phyloP scores from a whole-genome alignment of 768 basidiomycete genomes.

The Russula sp. region DNA sequence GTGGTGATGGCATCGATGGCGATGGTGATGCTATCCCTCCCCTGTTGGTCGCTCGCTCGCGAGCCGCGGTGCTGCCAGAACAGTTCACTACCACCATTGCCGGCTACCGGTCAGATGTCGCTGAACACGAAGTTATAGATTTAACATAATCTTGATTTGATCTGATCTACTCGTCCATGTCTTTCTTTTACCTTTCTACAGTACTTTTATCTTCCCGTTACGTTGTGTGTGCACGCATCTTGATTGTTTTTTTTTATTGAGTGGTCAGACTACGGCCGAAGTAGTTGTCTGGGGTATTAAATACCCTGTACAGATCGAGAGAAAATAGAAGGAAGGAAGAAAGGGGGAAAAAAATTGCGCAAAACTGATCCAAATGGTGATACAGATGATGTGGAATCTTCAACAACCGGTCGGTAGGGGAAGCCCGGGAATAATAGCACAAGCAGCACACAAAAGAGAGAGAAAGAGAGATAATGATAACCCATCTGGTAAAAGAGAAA shows the following conservation, averaged over 20 bases:
- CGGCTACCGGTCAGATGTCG: neutral
- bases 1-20: neutral
- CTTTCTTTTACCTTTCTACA: neutral
- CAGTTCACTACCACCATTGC: neutral
- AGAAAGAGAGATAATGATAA: constrained; percentile 18
- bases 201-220: neutral
- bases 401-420: neutral
- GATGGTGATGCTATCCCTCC: constrained; percentile 20
- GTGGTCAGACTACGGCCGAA: neutral
- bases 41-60: constrained; percentile 25
- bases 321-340: neutral
- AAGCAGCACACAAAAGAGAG: neutral
- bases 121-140: constrained; percentile 32
- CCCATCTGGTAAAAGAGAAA: neutral
- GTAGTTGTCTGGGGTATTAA: constrained; percentile 4
- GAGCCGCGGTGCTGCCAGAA: neutral
- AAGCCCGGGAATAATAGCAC: neutral
- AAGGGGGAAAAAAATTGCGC: neutral
- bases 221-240: too few species aligned
- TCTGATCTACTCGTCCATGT: too few species aligned
- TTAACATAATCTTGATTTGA: constrained; percentile 28
- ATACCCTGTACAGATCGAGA: constrained; percentile 8
- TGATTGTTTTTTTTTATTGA: neutral
- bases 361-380: constrained; percentile 7
- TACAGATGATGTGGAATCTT: constrained; percentile 1